Base-by-base conservation (phyloP, 1,139 yeast species). In the Blastobotrys arbuscula region DNA sequence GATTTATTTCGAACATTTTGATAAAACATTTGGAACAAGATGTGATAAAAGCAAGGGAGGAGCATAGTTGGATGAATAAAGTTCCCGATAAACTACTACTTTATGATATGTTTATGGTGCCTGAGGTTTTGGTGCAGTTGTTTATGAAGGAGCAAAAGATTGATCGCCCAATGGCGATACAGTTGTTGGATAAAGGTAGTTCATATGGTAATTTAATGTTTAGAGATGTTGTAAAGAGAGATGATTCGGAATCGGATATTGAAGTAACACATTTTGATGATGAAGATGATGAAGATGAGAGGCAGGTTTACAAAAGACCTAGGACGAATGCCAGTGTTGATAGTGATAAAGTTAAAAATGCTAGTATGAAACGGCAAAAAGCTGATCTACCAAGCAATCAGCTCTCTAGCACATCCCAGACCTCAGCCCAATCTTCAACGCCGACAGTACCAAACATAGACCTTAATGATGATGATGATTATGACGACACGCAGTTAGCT, bases 181-280 rank as follows among this genome's bases (percentile, higher is more conserved):
- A 46, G 37, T 33, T 53, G 5, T 41, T 54, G 21, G 37, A 28
- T 1, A 53, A 53, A 15, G 48, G 50, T 20, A 41, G 48, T 13
- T 45, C 23, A 7, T 54, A 50, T 41, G 57, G 57, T 8, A 40
- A 38, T 10, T 15, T 40, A n/a, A 42, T 48, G 21, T 53, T 50
- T 19, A 21, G 41, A 21, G 49, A 45, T 36, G 31, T 30, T 23
- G 39, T 44, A 4, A 39, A 42, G 15, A 35, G 19, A 23, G 36
- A 39, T 8, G 36, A 30, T 16, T 8, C 20, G 5, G 44, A 40
- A 8, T 7, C 18, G 2, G 26, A 28, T 18, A 18, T 2, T 13
- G 43, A 40, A 6, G 34, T 26, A n/a, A 37, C 35, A 12, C 35
- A 35, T 26, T 35, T 36, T 9, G 42, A 16, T 4, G 47, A 44